Evolutionary conservation across 2,329 filamentous ascomycete species (phyloP).

Genomic region (Didymella exigua): DNA sequence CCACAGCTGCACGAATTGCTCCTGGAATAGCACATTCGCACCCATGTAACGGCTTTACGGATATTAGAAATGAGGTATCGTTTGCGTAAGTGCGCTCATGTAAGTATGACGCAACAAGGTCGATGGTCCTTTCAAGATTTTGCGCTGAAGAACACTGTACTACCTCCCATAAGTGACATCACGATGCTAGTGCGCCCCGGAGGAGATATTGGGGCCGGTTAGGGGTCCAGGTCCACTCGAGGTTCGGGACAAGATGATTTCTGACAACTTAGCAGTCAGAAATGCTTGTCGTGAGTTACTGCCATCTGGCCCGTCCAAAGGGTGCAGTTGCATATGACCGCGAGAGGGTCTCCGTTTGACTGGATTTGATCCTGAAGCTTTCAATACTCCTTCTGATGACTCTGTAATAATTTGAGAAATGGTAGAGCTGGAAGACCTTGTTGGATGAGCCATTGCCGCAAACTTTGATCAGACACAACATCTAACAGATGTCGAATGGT

Average conservation of each 20-base stretch:
- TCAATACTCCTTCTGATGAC: not conserved
- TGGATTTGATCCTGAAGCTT: not conserved
- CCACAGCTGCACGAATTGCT: too few species aligned
- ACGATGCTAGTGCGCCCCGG: too few species aligned
- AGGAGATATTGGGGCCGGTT: too few species aligned
- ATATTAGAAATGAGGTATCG: too few species aligned
- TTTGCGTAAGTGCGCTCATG: too few species aligned
- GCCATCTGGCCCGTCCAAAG: not conserved
- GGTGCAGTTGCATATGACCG: not conserved
- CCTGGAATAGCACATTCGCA: too few species aligned
- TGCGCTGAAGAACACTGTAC: too few species aligned
- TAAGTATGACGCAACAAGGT: too few species aligned
- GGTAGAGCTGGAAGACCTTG: not conserved
- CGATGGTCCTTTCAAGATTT: too few species aligned
- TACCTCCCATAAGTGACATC: too few species aligned
- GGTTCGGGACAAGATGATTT: not conserved
- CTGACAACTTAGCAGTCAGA: not conserved
- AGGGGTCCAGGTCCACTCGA: not conserved
- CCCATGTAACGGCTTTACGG: too few species aligned
- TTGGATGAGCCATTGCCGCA: not conserved
- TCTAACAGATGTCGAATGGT: not conserved
- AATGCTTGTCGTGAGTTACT: not conserved
- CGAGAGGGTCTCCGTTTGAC: not conserved
- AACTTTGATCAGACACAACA: not conserved
- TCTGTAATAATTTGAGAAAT: not conserved